Conservation (phyloP, 139 green algal species). For the Trebouxia sp. region DNA sequence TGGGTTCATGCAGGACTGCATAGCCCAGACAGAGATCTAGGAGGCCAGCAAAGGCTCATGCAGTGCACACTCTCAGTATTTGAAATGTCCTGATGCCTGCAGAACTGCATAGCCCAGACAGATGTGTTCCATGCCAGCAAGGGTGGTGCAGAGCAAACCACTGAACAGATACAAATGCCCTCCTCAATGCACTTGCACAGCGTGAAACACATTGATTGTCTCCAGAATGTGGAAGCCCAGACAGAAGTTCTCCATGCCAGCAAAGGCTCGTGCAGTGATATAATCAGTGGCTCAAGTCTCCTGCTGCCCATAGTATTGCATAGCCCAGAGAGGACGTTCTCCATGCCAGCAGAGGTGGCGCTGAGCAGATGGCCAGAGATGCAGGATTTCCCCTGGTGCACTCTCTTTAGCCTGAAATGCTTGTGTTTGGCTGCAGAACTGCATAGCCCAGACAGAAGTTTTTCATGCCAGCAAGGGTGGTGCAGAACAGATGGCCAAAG, state of each 20-base stretch:
- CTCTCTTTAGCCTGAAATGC: neutral
- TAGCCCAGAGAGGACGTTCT: too few relatives aligned
- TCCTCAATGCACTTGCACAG: too few relatives aligned
- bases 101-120: too few relatives aligned
- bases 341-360: too few relatives aligned
- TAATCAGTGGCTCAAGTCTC: too few relatives aligned
- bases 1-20: slow-evolving; percentile 26
- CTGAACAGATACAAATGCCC: slow-evolving; percentile 69
- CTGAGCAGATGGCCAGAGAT: too few relatives aligned
- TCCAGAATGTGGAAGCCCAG: neutral
- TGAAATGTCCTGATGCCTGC: too few relatives aligned
- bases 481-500: slow-evolving; percentile 69
- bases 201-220: neutral
- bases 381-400: neutral
- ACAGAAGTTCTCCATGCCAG: neutral
- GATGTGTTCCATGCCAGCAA: slow-evolving; percentile 73
- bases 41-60: too few relatives aligned
- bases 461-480: slow-evolving; percentile 71
- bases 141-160: slow-evolving; percentile 80
- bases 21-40: slow-evolving; percentile 41
- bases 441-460: slow-evolving; percentile 60
- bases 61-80: too few relatives aligned
- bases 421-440: neutral
- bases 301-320: too few relatives aligned
- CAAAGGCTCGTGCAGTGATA: too few relatives aligned